Evolutionary conservation across 2,329 filamentous ascomycete genomes (phyloP).

Genomic region (Aureobasidium sp.): DNA sequence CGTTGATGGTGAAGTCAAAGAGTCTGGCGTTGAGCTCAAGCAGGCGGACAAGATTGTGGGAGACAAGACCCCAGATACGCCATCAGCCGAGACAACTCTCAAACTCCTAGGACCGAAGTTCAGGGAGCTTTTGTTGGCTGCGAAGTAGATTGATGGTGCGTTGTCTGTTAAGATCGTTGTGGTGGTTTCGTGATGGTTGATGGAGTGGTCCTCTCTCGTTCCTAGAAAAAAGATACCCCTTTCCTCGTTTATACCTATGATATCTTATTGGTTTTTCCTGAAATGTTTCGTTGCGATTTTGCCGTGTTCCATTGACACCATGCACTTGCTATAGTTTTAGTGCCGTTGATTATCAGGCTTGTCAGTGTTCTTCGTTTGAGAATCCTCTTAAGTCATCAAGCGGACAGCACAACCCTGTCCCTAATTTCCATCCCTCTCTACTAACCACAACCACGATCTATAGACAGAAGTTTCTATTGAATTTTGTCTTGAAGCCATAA

Average conservation of each 20-base stretch:
- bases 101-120: conserved; percentile 25
- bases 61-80: conserved; percentile 24
- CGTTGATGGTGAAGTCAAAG: conserved; percentile 24
- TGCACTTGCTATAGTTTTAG: too few species aligned
- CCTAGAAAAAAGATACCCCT: not conserved
- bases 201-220: not conserved
- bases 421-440: too few species aligned
- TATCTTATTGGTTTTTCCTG: not conserved
- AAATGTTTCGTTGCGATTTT: too few species aligned
- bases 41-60: conserved; percentile 23
- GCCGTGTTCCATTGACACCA: too few species aligned
- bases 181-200: not conserved
- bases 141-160: not conserved
- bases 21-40: conserved; percentile 19
- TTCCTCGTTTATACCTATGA: not conserved
- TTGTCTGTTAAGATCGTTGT: not conserved
- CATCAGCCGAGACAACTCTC: conserved; percentile 23
- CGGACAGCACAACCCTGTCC: too few species aligned
- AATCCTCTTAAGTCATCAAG: too few species aligned
- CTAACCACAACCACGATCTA: too few species aligned
- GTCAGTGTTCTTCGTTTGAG: too few species aligned
- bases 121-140: conserved; percentile 20
- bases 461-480: too few species aligned
- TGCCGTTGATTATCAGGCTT: too few species aligned
- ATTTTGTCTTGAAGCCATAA: too few species aligned